Percentiles rank a stretch among this genome's conserved stretches.
Evolutionary conservation across 176 grass and related monocot species (phyloP).

Genomic region (Pontederia paniculata): DNA sequence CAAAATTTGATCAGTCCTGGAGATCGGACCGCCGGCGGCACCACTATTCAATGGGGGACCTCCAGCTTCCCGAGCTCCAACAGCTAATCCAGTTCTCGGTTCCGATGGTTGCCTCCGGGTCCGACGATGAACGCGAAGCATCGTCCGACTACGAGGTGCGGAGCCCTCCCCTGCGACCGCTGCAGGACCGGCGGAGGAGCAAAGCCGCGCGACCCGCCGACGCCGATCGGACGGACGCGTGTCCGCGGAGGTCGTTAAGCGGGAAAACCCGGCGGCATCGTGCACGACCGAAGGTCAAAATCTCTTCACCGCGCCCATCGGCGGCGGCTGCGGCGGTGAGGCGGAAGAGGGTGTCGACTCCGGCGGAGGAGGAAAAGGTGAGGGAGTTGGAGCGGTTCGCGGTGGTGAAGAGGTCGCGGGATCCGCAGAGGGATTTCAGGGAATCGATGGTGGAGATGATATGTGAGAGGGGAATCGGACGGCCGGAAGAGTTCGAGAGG

Average conservation of each 20-base stretch:
- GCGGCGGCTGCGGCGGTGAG: background rate
- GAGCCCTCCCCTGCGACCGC: background rate
- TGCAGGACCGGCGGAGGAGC: slow-evolving; percentile 5
- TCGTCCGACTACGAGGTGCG: background rate
- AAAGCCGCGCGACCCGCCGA: background rate
- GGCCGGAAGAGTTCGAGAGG: slow-evolving; percentile 16
- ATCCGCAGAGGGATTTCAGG: too few species aligned
- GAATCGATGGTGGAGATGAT: slow-evolving; percentile 24
- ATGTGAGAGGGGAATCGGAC: slow-evolving; percentile 7
- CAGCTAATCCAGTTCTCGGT: slow-evolving; percentile 36
- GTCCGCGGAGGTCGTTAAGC: slow-evolving; percentile 32
- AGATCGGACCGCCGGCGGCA: too few species aligned
- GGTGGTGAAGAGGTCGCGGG: too few species aligned
- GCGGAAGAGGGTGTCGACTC: background rate
- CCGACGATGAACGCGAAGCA: background rate
- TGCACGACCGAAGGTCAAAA: slow-evolving; percentile 13
- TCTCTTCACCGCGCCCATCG: slow-evolving; percentile 4
- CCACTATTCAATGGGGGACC: too few species aligned
- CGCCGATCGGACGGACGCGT: background rate
- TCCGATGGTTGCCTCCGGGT: slow-evolving; percentile 18
- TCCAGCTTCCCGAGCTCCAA: too few species aligned
- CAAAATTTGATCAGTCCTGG: too few species aligned
- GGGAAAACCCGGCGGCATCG: slow-evolving; percentile 12
- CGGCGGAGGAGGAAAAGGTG: background rate
- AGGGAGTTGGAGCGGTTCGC: slow-evolving; percentile 11